These are phyloP conservation scores for Trichoderma citrinoviride DNA, from an alignment of 2,329 filamentous ascomycete species.

Conservation along the genomic window DNA sequence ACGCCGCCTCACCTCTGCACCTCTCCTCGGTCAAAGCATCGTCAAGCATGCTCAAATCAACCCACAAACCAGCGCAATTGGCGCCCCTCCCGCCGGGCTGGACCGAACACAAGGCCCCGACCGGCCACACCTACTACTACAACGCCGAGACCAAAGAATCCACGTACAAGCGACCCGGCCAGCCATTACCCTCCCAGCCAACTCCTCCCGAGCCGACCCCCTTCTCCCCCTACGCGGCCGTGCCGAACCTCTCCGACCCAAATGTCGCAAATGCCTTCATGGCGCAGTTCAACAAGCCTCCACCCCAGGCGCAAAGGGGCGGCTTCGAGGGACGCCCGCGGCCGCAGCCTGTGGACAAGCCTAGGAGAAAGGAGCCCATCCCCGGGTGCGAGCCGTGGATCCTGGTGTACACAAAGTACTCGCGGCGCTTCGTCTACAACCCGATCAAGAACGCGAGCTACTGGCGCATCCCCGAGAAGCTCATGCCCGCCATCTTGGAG, in stretches of 20 bases:
- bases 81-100: slow-evolving; percentile 74
- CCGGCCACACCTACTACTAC: slow-evolving; percentile 86
- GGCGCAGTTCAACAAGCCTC: slow-evolving; percentile 48
- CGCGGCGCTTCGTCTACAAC: slow-evolving; percentile 88
- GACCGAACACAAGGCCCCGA: slow-evolving; percentile 90
- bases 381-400: slow-evolving; percentile 84
- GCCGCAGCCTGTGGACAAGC: slow-evolving; percentile 73
- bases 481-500: slow-evolving; percentile 73
- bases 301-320: slow-evolving; percentile 35
- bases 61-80: slow-evolving; percentile 57
- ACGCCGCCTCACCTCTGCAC: not conserved
- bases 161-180: slow-evolving; percentile 75
- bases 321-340: slow-evolving; percentile 57
- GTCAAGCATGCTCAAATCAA: slow-evolving; percentile 65
- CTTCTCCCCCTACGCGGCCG: slow-evolving; percentile 30
- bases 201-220: slow-evolving; percentile 31
- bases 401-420: slow-evolving; percentile 87
- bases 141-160: slow-evolving; percentile 78
- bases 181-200: slow-evolving; percentile 28
- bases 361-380: slow-evolving; percentile 74
- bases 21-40: not conserved
- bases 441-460: slow-evolving; percentile 81
- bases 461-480: slow-evolving; percentile 89
- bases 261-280: slow-evolving; percentile 60
- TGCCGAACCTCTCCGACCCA: slow-evolving; percentile 50